Conservation (phyloP, 345 rosid species). For the Psidium friedrichsthalianum region DNA sequence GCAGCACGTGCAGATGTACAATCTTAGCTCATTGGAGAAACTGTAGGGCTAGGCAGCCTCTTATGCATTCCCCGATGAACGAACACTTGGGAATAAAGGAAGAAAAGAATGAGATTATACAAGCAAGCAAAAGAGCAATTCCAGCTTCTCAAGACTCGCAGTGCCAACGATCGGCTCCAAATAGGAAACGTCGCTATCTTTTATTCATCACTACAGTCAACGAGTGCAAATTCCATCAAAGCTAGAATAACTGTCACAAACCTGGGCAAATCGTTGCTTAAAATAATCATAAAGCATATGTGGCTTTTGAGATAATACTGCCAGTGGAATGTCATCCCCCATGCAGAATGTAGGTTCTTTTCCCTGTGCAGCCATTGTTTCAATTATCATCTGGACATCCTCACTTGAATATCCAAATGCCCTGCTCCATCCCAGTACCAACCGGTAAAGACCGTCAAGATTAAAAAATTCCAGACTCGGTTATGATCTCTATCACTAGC, state of each 20-base stretch:
- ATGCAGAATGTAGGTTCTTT: slow-evolving; percentile 98
- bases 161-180: not conserved
- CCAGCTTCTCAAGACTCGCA: not conserved
- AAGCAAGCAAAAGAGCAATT: not conserved
- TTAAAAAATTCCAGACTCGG: not conserved
- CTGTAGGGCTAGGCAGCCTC: not conserved
- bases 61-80: not conserved
- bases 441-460: not conserved
- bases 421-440: slow-evolving; percentile 30
- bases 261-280: slow-evolving; percentile 99
- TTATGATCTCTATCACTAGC: not conserved
- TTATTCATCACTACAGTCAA: not conserved
- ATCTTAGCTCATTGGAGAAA: not conserved
- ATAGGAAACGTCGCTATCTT: not conserved
- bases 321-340: slow-evolving; percentile 93
- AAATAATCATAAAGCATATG: slow-evolving; percentile 96
- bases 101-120: not conserved
- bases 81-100: not conserved
- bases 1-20: not conserved
- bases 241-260: slow-evolving; percentile 8
- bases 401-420: slow-evolving; percentile 98
- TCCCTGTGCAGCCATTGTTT: slow-evolving; percentile 92
- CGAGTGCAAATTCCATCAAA: not conserved
- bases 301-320: slow-evolving; percentile 73
- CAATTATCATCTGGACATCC: slow-evolving; percentile 99